A percentile compares a stretch with the other conserved stretches of the same genome.
These are phyloP conservation scores for Moesziomyces aphidis DNA, from an alignment of 1,284 basidiomycete species.

Conservation along the genomic window DNA sequence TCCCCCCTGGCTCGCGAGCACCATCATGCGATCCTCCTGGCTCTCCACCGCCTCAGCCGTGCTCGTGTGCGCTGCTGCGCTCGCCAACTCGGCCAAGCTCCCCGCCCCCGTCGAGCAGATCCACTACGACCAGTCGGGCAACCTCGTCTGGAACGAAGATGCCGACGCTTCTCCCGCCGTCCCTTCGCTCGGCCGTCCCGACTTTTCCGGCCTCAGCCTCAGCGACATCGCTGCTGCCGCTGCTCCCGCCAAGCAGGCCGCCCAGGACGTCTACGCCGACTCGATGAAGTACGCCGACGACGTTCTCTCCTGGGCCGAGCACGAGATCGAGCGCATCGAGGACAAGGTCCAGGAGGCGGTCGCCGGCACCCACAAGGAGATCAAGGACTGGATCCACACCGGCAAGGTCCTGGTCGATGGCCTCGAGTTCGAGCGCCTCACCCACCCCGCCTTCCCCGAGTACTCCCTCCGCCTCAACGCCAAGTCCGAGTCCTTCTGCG, in stretches of 20 bases:
- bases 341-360: constrained; percentile 40
- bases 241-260: constrained; percentile 69
- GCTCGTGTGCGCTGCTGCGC: constrained; percentile 55
- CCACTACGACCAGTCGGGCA: constrained; percentile 52
- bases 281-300: constrained; percentile 54
- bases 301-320: constrained; percentile 67
- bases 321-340: constrained; percentile 49
- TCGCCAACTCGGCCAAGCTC: constrained; percentile 47
- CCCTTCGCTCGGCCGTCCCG: constrained; percentile 50
- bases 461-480: constrained; percentile 76
- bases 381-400: constrained; percentile 50
- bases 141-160: constrained; percentile 55
- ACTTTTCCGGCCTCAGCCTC: constrained; percentile 48
- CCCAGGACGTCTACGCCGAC: constrained; percentile 68
- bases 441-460: constrained; percentile 77
- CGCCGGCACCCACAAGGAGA: constrained; percentile 36
- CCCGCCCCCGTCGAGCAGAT: constrained; percentile 53
- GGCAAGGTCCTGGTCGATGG: constrained; percentile 69
- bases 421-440: constrained; percentile 75
- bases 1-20: not conserved
- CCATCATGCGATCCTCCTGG: constrained; percentile 58
- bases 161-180: constrained; percentile 10
- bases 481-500: constrained; percentile 73
- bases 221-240: constrained; percentile 26
- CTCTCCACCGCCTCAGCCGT: constrained; percentile 57